phyloP scores from a whole-genome alignment of 345 rosid species.

The Citrus inodora region DNA sequence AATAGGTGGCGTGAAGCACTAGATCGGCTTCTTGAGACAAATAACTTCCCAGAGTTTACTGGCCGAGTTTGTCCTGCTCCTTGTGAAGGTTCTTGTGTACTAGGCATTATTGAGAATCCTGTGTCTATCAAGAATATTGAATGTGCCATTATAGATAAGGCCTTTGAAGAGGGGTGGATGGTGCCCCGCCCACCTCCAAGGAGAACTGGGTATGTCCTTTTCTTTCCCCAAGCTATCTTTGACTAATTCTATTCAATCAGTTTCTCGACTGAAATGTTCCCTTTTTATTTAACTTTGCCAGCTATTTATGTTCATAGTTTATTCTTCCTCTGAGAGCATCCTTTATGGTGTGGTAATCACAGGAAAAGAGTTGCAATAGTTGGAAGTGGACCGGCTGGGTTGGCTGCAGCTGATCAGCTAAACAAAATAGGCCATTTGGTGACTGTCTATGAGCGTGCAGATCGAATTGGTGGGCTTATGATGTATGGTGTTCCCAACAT shows the following conservation, averaged over 20 bases:
- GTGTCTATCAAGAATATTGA: slow-evolving; percentile 94
- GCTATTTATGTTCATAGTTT: background rate
- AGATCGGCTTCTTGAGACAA: slow-evolving; percentile 90
- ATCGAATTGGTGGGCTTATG: slow-evolving; percentile 98
- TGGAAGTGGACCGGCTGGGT: slow-evolving; percentile 97
- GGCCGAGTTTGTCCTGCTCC: slow-evolving; percentile 99
- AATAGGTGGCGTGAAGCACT: slow-evolving; percentile 99
- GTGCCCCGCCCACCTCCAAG: slow-evolving; percentile 79
- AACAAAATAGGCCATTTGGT: slow-evolving; percentile 94
- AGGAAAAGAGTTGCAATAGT: slow-evolving; percentile 84
- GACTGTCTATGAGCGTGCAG: slow-evolving; percentile 95
- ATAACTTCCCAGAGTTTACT: slow-evolving; percentile 97
- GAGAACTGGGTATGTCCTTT: slow-evolving; percentile 73
- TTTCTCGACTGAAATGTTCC: background rate
- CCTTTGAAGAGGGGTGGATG: slow-evolving; percentile 99
- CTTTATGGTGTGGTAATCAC: slow-evolving; percentile 12
- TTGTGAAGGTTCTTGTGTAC: slow-evolving; percentile 99
- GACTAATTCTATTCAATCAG: background rate
- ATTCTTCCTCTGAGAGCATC: background rate
- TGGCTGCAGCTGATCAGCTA: slow-evolving; percentile 98
- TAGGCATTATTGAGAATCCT: slow-evolving; percentile 99
- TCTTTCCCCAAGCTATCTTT: background rate
- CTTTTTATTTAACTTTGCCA: background rate
- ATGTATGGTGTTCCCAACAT: slow-evolving; percentile 99
- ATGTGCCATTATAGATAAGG: slow-evolving; percentile 90